Conservation (phyloP, 2,329 filamentous ascomycete genomes). For the Paraconiothyrium sp. region DNA sequence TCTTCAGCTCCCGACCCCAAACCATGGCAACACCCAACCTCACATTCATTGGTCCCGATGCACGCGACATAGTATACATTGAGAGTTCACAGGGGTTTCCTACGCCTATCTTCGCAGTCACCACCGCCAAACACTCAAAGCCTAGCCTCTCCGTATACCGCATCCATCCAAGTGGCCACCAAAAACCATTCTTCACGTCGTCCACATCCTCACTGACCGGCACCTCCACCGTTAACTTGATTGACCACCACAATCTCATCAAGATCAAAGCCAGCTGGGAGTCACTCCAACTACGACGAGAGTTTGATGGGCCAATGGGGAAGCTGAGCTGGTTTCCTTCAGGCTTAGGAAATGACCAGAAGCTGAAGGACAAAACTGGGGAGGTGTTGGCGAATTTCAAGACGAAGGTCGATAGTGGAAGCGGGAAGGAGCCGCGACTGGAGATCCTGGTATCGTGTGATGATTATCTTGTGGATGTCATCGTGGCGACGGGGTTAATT, state of each 20-base stretch:
- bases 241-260: background rate
- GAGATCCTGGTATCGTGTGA: background rate
- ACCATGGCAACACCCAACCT: background rate
- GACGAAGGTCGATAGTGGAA: background rate
- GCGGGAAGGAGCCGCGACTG: background rate
- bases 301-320: slow-evolving; percentile 1
- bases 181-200: slow-evolving; percentile 2
- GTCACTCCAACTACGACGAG: background rate
- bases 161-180: background rate
- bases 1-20: slow-evolving; percentile 2
- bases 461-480: background rate
- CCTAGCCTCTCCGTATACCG: slow-evolving; percentile 3
- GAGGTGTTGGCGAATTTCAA: background rate
- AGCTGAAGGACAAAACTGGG: slow-evolving; percentile 6
- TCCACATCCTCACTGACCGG: slow-evolving; percentile 3
- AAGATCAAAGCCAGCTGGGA: background rate
- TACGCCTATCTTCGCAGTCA: slow-evolving; percentile 2
- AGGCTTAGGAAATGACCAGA: background rate
- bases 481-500: slow-evolving; percentile 5
- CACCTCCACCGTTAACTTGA: background rate
- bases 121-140: background rate
- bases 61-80: background rate
- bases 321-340: slow-evolving; percentile 6
- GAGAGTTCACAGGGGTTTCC: background rate
- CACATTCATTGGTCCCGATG: slow-evolving; percentile 3